A percentile compares a stretch with the other conserved stretches of the same genome.
Conservation (phyloP, 192 early-diverging fungal genomes). For the Phlyctochytrium planicorne region DNA sequence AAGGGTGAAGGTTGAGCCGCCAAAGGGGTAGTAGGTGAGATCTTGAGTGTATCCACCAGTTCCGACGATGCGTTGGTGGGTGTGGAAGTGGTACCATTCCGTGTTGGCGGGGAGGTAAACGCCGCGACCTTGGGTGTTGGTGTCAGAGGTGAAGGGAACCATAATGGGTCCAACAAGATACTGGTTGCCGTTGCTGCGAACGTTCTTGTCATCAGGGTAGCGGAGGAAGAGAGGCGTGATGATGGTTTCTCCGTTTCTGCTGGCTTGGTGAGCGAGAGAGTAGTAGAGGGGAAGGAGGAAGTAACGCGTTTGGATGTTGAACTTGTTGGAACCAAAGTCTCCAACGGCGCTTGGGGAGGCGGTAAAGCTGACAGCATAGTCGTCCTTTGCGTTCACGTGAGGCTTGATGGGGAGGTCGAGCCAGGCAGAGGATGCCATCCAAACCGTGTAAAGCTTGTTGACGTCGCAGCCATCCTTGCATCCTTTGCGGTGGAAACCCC, state of each 20-base stretch:
- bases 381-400: conserved; percentile 2
- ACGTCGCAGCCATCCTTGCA: neutral
- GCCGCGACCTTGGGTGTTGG: neutral
- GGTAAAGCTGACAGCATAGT: conserved; percentile 8
- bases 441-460: conserved; percentile 4
- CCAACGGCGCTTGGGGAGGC: conserved; percentile 8
- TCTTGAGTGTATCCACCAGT: conserved; percentile 1
- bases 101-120: neutral
- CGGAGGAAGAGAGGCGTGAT: conserved; percentile 18
- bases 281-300: conserved; percentile 21
- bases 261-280: conserved; percentile 11
- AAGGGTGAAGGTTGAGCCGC: neutral
- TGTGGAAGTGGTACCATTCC: conserved; percentile 22
- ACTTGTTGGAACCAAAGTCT: conserved; percentile 13
- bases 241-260: conserved; percentile 9
- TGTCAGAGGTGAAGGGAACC: conserved; percentile 4
- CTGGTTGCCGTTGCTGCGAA: conserved; percentile 4
- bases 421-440: conserved; percentile 17
- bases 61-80: conserved; percentile 4
- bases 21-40: neutral
- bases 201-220: conserved; percentile 17
- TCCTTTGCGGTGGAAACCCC: conserved; percentile 19
- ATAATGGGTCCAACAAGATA: conserved; percentile 17
- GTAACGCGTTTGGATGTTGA: conserved; percentile 18
- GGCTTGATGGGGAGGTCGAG: conserved; percentile 18